phyloP scores from a whole-genome alignment of 306 rosid species.

The Elaeagnus macrophylla region DNA sequence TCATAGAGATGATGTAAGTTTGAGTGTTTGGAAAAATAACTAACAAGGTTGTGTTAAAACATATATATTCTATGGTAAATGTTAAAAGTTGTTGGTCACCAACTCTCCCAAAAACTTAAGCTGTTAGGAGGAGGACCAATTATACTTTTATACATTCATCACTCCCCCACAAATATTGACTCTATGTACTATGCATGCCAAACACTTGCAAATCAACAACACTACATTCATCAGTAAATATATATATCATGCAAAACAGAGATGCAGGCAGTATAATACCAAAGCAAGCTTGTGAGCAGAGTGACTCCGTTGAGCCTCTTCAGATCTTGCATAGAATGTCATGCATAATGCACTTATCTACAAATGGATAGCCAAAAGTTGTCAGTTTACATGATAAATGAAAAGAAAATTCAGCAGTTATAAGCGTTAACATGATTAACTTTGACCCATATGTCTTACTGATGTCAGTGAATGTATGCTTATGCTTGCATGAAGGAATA shows the following conservation, averaged over 20 bases:
- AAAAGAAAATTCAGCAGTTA: neutral
- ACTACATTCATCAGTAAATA: too few relatives aligned
- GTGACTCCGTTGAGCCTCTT: slow-evolving; percentile 85
- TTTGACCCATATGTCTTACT: slow-evolving; percentile 1
- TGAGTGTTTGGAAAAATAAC: slow-evolving; percentile 6
- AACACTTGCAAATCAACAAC: too few relatives aligned
- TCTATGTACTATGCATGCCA: too few relatives aligned
- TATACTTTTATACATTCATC: too few relatives aligned
- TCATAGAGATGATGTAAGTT: neutral
- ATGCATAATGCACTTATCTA: slow-evolving; percentile 89
- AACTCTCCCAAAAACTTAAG: too few relatives aligned
- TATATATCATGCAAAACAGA: too few relatives aligned
- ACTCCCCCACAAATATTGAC: too few relatives aligned
- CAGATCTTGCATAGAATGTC: slow-evolving; percentile 92
- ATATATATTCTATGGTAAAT: too few relatives aligned
- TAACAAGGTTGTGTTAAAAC: too few relatives aligned
- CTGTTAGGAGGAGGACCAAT: too few relatives aligned
- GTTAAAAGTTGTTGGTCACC: too few relatives aligned
- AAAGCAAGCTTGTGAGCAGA: slow-evolving; percentile 77
- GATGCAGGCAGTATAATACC: slow-evolving; percentile 31
- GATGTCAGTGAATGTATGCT: slow-evolving; percentile 10
- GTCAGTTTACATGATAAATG: slow-evolving; percentile 13
- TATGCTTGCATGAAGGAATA: neutral
- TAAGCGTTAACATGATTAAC: slow-evolving; percentile 11
- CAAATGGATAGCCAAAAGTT: slow-evolving; percentile 12